Evolutionary conservation across 2,329 filamentous ascomycete species (phyloP), one percentile per base, ranked within the genome.

Genomic region (Botrytis deweyae): DNA sequence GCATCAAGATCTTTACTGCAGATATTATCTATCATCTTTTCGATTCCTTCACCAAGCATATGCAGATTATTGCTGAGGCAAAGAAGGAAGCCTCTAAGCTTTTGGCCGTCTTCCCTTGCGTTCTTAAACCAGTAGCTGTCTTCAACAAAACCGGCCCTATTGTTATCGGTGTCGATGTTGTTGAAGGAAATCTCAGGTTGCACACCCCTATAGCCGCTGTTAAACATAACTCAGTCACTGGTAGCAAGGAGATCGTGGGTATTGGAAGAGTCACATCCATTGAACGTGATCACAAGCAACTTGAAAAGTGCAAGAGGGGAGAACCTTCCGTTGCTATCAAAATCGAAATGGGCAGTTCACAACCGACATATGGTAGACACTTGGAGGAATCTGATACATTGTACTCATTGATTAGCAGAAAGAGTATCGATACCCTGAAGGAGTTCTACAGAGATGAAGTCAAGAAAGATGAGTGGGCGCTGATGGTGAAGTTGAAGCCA

Each of bases 11-110:
- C 80, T 99, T 99, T 86, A 97, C 94, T 4, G 96, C 97, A 4
- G 95, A 99, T 83, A 99, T 99, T 80, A 99, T 99, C 81, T 99
- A 99, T 84, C 96, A 99, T 83, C 87, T 99, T 74, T 99, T 99
- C 83, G 97, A 99, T 83, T 88, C 93, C 77, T 99, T 99, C 85
- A 98, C 93, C 62, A 93, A 93, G 83, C 95, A 99, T 84, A 97
- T 98, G 93, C 91, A 91, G 44, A 87, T 93, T 79, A 88, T 97
- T 78, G 87, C 91, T 44, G 94, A 95, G 84, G 92, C 95, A 87
- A 95, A 94, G 86, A 98, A 98, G 87, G 95, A 98, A 81, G 95
- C 98, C 80, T 93, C 91, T 80, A 98, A 98, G 87, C 90, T 98
- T 85, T 85, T 96, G 80, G 97, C 96, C 62, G 95, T 99, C 79